Conservation (phyloP, 345 rosid genomes). For the Rhizophora apiculata region DNA sequence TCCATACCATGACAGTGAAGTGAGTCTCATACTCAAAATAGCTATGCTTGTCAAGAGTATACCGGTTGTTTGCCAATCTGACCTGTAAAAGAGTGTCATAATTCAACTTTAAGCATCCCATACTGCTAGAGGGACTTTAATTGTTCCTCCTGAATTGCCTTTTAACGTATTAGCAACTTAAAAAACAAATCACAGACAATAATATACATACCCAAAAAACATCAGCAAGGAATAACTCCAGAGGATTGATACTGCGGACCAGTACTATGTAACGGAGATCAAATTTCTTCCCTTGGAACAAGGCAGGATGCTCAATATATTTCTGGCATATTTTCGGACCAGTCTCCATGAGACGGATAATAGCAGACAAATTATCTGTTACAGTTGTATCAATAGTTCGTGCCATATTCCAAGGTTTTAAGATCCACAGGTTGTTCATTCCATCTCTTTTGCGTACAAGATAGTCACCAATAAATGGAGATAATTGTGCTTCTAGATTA, state of each 20-base stretch:
- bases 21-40: constrained; percentile 91
- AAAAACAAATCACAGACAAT: background rate
- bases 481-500: constrained; percentile 72
- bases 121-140: no score
- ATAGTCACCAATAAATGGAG: constrained; percentile 85
- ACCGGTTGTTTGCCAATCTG: constrained; percentile 77
- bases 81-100: constrained; percentile 47
- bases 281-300: constrained; percentile 76
- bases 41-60: constrained; percentile 74
- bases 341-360: constrained; percentile 94
- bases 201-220: constrained; percentile 72
- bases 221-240: constrained; percentile 76
- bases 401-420: constrained; percentile 99
- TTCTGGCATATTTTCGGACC: constrained; percentile 99
- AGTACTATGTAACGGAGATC: constrained; percentile 82
- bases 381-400: constrained; percentile 91
- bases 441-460: constrained; percentile 55
- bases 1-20: constrained; percentile 93
- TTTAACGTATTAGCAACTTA: background rate
- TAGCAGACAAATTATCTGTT: constrained; percentile 65
- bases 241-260: constrained; percentile 65
- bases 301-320: constrained; percentile 86
- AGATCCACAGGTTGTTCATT: constrained; percentile 75
- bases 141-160: no score
- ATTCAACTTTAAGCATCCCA: no score